Evolutionary conservation across 169 alveolate species (phyloP).

Genomic region (Eimeria sp.): DNA sequence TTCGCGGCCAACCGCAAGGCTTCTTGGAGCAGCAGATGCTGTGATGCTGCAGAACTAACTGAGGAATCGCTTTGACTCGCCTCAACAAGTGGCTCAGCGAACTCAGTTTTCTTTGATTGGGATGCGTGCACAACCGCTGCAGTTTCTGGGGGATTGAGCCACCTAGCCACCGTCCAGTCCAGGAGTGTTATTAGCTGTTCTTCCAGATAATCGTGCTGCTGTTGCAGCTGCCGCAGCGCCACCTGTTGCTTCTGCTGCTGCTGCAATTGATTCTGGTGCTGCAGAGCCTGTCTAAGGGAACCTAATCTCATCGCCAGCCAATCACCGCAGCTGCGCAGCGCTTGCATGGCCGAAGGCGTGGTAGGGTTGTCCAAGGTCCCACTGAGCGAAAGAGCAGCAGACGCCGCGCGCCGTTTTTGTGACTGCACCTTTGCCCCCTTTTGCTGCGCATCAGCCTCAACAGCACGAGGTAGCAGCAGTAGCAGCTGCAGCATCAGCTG

Average conservation of each 20-base stretch:
- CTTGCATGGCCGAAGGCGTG: conserved; percentile 63
- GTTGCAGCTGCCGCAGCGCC: conserved; percentile 26
- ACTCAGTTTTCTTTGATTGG: neutral
- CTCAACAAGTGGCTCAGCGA: conserved; percentile 5
- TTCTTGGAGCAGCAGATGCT: conserved; percentile 69
- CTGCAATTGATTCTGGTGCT: neutral
- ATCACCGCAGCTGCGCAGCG: conserved; percentile 72
- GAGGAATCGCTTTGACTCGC: neutral
- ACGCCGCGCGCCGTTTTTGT: conserved; percentile 61
- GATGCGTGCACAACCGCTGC: neutral
- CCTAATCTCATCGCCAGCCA: conserved; percentile 62
- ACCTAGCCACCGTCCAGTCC: conserved; percentile 67
- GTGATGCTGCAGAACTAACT: neutral
- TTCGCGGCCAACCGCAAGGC: conserved; percentile 49
- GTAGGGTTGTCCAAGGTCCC: conserved; percentile 53
- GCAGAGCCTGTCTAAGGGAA: conserved; percentile 61
- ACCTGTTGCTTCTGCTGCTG: conserved; percentile 14
- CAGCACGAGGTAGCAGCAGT: conserved; percentile 67
- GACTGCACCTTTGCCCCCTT: conserved; percentile 44
- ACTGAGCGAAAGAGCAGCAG: conserved; percentile 72
- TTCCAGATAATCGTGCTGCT: conserved; percentile 60
- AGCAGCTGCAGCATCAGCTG: conserved; percentile 79
- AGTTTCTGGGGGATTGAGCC: conserved; percentile 16
- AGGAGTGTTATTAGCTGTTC: conserved; percentile 31
- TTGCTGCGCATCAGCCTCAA: conserved; percentile 70